Conservation (phyloP, 768 basidiomycete genomes). For the Hygrocybe coccinea region DNA sequence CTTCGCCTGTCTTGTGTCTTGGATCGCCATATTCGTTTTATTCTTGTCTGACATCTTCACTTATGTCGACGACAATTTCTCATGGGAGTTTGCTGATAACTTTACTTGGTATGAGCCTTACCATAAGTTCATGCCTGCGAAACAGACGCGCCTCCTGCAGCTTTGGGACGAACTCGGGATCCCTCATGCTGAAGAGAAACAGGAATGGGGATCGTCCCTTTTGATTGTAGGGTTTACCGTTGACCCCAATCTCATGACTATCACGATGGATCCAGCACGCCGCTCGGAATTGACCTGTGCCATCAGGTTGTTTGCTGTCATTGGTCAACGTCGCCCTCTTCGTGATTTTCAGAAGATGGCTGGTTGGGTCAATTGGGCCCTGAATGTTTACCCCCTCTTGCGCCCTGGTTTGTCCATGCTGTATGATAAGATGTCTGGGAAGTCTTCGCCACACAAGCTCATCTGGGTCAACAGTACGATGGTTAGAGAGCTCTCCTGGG, state of each 20-base stretch:
- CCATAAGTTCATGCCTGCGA: constrained; percentile 12
- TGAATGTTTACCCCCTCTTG: constrained; percentile 30
- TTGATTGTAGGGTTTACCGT: constrained; percentile 31
- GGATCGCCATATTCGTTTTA: constrained; percentile 19
- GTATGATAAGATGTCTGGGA: constrained; percentile 26
- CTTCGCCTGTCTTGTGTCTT: not conserved
- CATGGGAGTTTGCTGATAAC: constrained; percentile 10
- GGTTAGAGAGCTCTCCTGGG: not conserved
- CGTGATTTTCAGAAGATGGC: constrained; percentile 16
- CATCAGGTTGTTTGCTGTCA: too few species aligned
- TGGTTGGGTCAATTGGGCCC: constrained; percentile 30
- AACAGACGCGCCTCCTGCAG: constrained; percentile 24
- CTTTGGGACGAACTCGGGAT: constrained; percentile 32
- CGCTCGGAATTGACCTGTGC: not conserved
- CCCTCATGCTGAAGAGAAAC: constrained; percentile 29
- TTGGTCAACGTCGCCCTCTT: not conserved
- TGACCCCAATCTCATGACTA: constrained; percentile 17
- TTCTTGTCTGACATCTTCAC: constrained; percentile 2
- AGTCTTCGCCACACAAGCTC: not conserved
- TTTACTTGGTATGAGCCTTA: constrained; percentile 10
- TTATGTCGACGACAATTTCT: constrained; percentile 5
- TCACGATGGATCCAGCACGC: constrained; percentile 13
- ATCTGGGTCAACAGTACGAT: not conserved
- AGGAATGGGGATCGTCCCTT: constrained; percentile 19
- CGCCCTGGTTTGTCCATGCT: constrained; percentile 22